phyloP scores from a whole-genome alignment of 495 filamentous ascomycete genomes.

The Aspergillus sclerotiicarbonarius region DNA sequence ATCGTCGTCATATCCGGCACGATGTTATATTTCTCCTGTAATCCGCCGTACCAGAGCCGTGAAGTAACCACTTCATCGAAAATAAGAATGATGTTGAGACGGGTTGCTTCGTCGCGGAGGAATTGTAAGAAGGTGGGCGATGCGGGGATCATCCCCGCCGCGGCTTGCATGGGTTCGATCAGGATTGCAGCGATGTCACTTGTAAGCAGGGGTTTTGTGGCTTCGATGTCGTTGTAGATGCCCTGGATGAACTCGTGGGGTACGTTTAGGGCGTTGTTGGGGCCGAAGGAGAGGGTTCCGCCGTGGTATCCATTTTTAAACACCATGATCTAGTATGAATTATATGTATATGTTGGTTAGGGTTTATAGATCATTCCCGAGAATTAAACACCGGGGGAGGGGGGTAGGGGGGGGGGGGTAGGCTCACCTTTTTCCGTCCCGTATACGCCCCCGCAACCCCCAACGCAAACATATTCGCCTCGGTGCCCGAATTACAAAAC shows the following conservation, averaged over 20 bases:
- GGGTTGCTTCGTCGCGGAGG: constrained; percentile 31
- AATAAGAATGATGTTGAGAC: constrained; percentile 51
- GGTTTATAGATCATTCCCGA: background rate
- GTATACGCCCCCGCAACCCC: constrained; percentile 30
- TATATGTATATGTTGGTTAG: background rate
- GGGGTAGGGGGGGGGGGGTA: background rate
- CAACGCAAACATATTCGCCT: constrained; percentile 51
- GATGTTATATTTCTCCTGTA: constrained; percentile 24
- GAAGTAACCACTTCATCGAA: constrained; percentile 67
- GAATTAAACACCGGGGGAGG: background rate
- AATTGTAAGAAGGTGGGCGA: constrained; percentile 43
- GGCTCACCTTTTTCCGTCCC: constrained; percentile 31
- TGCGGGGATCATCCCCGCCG: constrained; percentile 50
- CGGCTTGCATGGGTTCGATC: constrained; percentile 58
- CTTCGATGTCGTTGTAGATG: constrained; percentile 44
- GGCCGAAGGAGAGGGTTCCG: constrained; percentile 19
- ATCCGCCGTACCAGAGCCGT: constrained; percentile 47
- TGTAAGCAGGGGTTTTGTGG: constrained; percentile 19
- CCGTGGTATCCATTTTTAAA: constrained; percentile 57
- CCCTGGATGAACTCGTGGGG: constrained; percentile 38
- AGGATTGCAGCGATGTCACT: constrained; percentile 51
- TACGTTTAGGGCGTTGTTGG: constrained; percentile 18
- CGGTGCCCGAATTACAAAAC: constrained; percentile 54
- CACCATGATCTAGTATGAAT: constrained; percentile 37
- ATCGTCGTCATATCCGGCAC: constrained; percentile 58